phyloP scores from a whole-genome alignment of 495 filamentous ascomycete species.

The Neurospora sp. region DNA sequence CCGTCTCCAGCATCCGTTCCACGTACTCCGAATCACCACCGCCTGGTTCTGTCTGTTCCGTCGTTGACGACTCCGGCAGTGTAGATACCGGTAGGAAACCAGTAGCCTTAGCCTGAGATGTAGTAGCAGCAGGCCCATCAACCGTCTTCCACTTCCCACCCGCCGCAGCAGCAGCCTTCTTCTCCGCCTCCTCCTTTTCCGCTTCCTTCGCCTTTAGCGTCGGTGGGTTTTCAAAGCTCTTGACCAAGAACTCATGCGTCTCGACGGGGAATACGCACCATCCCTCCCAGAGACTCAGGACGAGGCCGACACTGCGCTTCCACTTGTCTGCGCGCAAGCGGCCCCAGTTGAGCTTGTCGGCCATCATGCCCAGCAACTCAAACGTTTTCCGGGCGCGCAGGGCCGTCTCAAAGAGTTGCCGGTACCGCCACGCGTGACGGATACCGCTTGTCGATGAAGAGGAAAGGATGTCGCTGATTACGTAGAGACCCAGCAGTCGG shows the following conservation, averaged over 20 bases:
- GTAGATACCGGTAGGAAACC: constrained; percentile 27
- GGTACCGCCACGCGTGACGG: constrained; percentile 82
- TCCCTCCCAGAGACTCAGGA: constrained; percentile 77
- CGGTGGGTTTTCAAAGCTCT: constrained; percentile 66
- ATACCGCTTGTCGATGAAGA: constrained; percentile 75
- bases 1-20: constrained; percentile 18
- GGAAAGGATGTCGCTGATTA: constrained; percentile 81
- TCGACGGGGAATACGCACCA: constrained; percentile 79
- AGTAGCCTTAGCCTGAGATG: constrained; percentile 23
- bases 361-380: constrained; percentile 67
- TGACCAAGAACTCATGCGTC: constrained; percentile 60
- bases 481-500: constrained; percentile 72
- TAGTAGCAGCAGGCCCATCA: constrained; percentile 36
- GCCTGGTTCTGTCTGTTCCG: too few species aligned
- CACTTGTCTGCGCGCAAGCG: constrained; percentile 80
- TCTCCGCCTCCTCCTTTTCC: constrained; percentile 36
- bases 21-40: constrained; percentile 18
- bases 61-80: not conserved
- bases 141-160: constrained; percentile 60
- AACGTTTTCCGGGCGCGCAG: constrained; percentile 64
- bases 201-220: constrained; percentile 39
- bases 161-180: constrained; percentile 31
- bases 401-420: constrained; percentile 71
- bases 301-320: constrained; percentile 65
- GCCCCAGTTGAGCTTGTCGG: constrained; percentile 72